Evolutionary conservation across 2,329 filamentous ascomycete species (phyloP).

Genomic region (Aspergillus bombycis): DNA sequence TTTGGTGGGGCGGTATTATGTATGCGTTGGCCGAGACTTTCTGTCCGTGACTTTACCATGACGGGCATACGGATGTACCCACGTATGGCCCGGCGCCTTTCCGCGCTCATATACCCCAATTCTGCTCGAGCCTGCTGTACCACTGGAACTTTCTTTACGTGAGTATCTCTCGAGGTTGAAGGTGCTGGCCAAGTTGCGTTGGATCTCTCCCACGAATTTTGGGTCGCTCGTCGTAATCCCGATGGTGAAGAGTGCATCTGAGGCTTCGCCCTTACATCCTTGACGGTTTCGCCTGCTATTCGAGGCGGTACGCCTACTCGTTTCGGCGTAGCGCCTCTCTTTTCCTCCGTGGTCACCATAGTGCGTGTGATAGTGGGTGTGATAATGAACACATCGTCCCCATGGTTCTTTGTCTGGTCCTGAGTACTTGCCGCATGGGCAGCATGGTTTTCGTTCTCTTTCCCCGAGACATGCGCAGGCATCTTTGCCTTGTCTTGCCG

Average conservation of each 20-base stretch:
- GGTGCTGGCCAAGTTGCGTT: constrained; percentile 24
- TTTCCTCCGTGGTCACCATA: constrained; percentile 37
- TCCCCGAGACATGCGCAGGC: constrained; percentile 24
- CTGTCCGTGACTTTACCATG: constrained; percentile 31
- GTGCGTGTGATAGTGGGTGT: constrained; percentile 48
- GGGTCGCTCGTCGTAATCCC: constrained; percentile 29
- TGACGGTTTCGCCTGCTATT: constrained; percentile 31
- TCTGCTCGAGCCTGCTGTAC: constrained; percentile 18
- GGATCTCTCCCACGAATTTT: constrained; percentile 28
- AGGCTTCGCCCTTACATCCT: constrained; percentile 31
- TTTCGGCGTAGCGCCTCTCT: constrained; percentile 20
- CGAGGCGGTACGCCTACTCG: constrained; percentile 17
- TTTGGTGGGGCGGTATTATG: constrained; percentile 15
- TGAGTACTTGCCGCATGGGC: constrained; percentile 16
- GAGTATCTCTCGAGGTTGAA: constrained; percentile 19
- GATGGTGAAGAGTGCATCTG: constrained; percentile 30
- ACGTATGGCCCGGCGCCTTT: constrained; percentile 33
- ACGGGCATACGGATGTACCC: constrained; percentile 42
- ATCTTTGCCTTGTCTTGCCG: constrained; percentile 20
- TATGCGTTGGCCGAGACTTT: constrained; percentile 26
- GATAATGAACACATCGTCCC: constrained; percentile 41
- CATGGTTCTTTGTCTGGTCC: constrained; percentile 20
- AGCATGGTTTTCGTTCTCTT: constrained; percentile 27
- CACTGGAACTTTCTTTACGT: constrained; percentile 17
- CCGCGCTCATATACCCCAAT: constrained; percentile 9